Base-by-base conservation (phyloP, 768 basidiomycete genomes). In the Obba rivulosa region DNA sequence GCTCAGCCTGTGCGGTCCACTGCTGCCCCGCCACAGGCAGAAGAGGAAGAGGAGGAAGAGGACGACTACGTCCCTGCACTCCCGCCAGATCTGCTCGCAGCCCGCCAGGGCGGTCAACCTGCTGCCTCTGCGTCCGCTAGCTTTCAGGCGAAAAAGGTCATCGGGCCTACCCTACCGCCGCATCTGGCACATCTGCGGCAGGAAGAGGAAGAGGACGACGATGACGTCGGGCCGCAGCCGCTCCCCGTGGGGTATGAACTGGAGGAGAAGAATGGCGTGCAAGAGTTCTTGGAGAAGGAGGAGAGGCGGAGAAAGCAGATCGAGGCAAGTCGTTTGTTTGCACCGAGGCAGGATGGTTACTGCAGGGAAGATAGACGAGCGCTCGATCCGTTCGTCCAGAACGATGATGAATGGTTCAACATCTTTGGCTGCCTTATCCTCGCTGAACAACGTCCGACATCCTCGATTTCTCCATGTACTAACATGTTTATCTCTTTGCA, bases 221-320 rank as follows among this genome's bases (percentile, higher is more conserved):
- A 85, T 44, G 91, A 93, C 50, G 75, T 92, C 45, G 94, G 94
- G 1, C 95, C 95, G 0, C 77, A 75, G 62, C 92, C 91, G 0
- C 69, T 86, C 0, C 83, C 85, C 2, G 66, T 74, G 21, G 55
- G 68, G 63, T 45, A 67, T 53, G 45, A 50, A 9, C 61, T 67
- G 35, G 63, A 66, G 46, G 76, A 76, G 53, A 69, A 70, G 49
- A 80, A 87, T 39, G 89, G 83, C 4, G 86, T 93, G 3, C 67
- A 78, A 41, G 86, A 89, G 63, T 97, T 97, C 54, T 66, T 92
- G 60, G 91, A 90, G 62, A 74, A 79, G 46, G 94, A 99, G 65
- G 87, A 88, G 59, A 78, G 83, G 50, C 72, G 87, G 53, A 69
- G 78, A 48, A 83, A 87, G 57, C 72, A 81, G 50, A 71, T 82